Evolutionary conservation across 805 yeast species (phyloP).

Genomic region (Wickerhamiella musiphila): DNA sequence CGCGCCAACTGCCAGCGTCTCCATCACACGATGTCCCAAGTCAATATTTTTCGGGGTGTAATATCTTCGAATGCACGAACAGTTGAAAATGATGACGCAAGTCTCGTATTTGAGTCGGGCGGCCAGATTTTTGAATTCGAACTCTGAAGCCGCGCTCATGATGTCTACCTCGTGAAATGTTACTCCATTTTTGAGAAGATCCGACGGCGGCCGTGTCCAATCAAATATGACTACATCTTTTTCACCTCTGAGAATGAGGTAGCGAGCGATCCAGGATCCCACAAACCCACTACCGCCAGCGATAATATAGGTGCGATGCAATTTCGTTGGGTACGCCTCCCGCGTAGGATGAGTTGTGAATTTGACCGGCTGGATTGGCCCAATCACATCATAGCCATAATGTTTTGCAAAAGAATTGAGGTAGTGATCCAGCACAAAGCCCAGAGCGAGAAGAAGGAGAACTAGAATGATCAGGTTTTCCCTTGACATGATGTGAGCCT

Average conservation of each 20-base stretch:
- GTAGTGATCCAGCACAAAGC: background rate
- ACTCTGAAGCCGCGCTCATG: conserved; percentile 6
- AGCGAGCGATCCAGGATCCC: conserved; percentile 20
- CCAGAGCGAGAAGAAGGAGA: background rate
- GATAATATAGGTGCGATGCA: conserved; percentile 13
- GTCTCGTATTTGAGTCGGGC: conserved; percentile 3
- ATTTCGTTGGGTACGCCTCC: conserved; percentile 5
- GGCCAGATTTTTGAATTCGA: conserved; percentile 5
- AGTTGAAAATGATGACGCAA: conserved; percentile 12
- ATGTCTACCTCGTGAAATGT: conserved; percentile 8
- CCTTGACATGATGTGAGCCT: background rate
- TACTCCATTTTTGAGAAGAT: conserved; percentile 15
- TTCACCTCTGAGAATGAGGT: conserved; percentile 16
- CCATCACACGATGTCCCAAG: conserved; percentile 14
- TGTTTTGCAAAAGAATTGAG: conserved; percentile 1
- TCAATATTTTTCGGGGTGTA: conserved; percentile 17
- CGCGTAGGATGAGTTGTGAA: conserved; percentile 8
- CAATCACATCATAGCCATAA: background rate
- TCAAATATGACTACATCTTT: conserved; percentile 13
- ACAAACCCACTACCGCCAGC: conserved; percentile 19
- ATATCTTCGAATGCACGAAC: conserved; percentile 11
- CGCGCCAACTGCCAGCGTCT: conserved; percentile 9
- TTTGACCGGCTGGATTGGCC: conserved; percentile 6
- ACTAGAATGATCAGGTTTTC: background rate
- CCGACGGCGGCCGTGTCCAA: conserved; percentile 13